Evolutionary conservation across 2,329 filamentous ascomycete genomes (phyloP), one percentile per base, ranked within the genome.

Genomic region (Colletotrichum limetticola): DNA sequence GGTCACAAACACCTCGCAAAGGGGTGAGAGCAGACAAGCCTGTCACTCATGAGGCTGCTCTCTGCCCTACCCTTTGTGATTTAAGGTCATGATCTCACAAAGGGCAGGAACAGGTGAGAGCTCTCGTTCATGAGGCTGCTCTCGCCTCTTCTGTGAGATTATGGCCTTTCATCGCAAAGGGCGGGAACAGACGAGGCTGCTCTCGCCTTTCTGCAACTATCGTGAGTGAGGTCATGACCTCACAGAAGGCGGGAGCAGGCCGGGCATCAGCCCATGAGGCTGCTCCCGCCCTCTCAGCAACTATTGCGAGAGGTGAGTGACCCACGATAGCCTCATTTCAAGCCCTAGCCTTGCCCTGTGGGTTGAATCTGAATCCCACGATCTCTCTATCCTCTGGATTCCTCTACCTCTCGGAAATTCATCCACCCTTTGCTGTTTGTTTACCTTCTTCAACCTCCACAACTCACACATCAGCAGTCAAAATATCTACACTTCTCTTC

Each of bases 291-390:
- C 28, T 59, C 16, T 19, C 42, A 46, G 35, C 28, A 35, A 8
- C 37, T 32, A 52, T 59, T 35, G 37, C 32, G 64, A 59, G 30
- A 22, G n/a, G 26, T n/a, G 42, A 49, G 42, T 49, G 42, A 22
- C 19, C 42, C 42, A 49, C 42, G 37, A 32, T 26, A 49, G n/a
- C 28, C 16, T n/a, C 24, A 26, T n/a, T 55, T 24, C 7, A 26
- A 42, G 24, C 66, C 66, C 58, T 68, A 68, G 66, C 24, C n/a
- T 55, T 63, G 66, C 58, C 66, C 62, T 57, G 52, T 46, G 12
- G 19, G 5, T 57, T 24, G 24, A 56, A 35, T 55, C 24, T 42
- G 16, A 19, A 28, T 24, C 53, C 53, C 59, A 69, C 59, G 53
- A 53, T 69, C 42, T 16, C 28, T 35, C 57, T 16, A 35, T 37